A percentile compares a stretch with the other conserved stretches of the same genome.
Conservation (phyloP, 2,329 filamentous ascomycete species). For the Beauveria asiatica region DNA sequence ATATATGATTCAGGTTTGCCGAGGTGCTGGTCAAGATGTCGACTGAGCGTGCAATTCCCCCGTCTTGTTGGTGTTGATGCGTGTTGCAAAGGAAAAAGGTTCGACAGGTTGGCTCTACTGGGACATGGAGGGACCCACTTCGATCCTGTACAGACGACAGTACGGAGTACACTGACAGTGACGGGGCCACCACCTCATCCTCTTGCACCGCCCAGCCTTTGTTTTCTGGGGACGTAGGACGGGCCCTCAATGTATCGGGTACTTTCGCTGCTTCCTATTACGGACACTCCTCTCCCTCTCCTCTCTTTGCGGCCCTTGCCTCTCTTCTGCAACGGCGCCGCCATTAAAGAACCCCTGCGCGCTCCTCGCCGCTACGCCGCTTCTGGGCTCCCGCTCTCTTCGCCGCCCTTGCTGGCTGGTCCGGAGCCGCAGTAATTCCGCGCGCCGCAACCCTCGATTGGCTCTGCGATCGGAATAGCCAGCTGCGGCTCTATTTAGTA, state of each 20-base stretch:
- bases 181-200: too few relatives aligned
- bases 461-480: not conserved
- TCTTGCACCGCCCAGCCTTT: not conserved
- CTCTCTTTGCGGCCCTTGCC: too few relatives aligned
- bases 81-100: not conserved
- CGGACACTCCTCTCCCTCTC: not conserved
- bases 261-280: not conserved
- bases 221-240: not conserved
- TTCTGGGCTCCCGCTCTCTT: not conserved
- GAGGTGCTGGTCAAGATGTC: not conserved
- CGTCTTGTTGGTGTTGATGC: not conserved
- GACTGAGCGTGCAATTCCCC: not conserved
- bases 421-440: constrained; percentile 10
- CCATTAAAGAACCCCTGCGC: not conserved
- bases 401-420: not conserved
- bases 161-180: too few relatives aligned
- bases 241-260: not conserved
- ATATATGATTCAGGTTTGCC: not conserved
- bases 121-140: not conserved
- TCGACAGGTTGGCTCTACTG: not conserved
- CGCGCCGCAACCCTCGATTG: constrained; percentile 1
- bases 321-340: not conserved
- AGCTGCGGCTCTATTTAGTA: not conserved
- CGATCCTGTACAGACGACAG: too few relatives aligned
- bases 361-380: not conserved